These are phyloP conservation scores for Candida chauliodis DNA, from an alignment of 805 yeast species.

Conservation along the genomic window DNA sequence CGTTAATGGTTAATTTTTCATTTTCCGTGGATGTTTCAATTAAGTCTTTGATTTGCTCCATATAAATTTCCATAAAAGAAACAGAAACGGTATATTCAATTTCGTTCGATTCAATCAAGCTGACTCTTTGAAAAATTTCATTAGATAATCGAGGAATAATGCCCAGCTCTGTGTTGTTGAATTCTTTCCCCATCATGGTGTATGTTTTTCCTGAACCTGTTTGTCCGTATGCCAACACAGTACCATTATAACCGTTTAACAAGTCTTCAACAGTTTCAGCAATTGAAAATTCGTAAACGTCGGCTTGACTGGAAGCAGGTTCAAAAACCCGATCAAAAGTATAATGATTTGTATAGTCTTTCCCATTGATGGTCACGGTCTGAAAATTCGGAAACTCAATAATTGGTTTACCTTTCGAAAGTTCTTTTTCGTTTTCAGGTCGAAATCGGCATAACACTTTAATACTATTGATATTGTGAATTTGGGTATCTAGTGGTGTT, in stretches of 20 bases:
- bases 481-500: neutral
- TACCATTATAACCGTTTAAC: slow-evolving; percentile 72
- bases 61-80: slow-evolving; percentile 76
- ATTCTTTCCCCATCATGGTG: slow-evolving; percentile 64
- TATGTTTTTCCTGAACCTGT: slow-evolving; percentile 75
- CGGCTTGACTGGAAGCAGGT: slow-evolving; percentile 47
- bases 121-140: slow-evolving; percentile 62
- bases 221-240: slow-evolving; percentile 77
- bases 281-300: slow-evolving; percentile 58
- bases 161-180: slow-evolving; percentile 44
- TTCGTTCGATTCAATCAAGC: slow-evolving; percentile 28
- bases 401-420: slow-evolving; percentile 14
- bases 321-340: slow-evolving; percentile 67
- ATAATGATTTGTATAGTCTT: slow-evolving; percentile 34
- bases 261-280: slow-evolving; percentile 64
- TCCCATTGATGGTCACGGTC: slow-evolving; percentile 25
- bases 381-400: slow-evolving; percentile 21
- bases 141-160: slow-evolving; percentile 71
- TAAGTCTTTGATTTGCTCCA: slow-evolving; percentile 73
- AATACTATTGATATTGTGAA: slow-evolving; percentile 29
- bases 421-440: slow-evolving; percentile 46
- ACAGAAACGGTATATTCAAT: slow-evolving; percentile 66
- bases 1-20: slow-evolving; percentile 54
- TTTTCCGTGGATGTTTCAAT: slow-evolving; percentile 29
- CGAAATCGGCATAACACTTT: slow-evolving; percentile 73